phyloP scores from a whole-genome alignment of 345 rosid species.

The Syzygium aromaticum region DNA sequence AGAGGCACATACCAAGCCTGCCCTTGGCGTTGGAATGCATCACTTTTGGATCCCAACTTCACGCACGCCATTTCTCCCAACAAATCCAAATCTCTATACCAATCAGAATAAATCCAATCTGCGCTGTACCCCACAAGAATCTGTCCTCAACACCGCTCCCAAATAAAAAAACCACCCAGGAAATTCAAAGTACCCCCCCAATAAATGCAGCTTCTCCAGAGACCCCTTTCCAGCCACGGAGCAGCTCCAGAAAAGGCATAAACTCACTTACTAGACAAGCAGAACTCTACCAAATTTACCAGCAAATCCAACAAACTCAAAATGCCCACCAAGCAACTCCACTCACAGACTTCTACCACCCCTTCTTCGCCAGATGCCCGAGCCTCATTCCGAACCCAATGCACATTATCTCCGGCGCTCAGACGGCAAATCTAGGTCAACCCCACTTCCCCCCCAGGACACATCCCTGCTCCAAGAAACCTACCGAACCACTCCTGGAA shows the following conservation, averaged over 20 bases:
- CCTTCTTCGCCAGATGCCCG: not conserved
- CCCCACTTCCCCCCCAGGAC: not conserved
- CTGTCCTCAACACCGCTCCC: not conserved
- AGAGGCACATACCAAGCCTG: slow-evolving; percentile 76
- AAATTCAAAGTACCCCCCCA: not conserved
- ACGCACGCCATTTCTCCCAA: slow-evolving; percentile 60
- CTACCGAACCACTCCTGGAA: not conserved
- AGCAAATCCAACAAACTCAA: not conserved
- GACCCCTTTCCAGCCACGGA: not conserved
- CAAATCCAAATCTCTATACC: not conserved
- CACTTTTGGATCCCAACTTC: slow-evolving; percentile 90
- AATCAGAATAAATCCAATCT: not conserved
- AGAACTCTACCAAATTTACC: not conserved
- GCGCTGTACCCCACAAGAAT: not conserved
- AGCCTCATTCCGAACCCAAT: not conserved
- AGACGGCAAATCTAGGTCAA: not conserved
- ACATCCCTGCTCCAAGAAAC: not conserved
- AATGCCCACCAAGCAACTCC: not conserved
- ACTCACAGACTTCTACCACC: not conserved
- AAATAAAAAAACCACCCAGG: not conserved
- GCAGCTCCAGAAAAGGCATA: not conserved
- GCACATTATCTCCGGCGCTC: not conserved
- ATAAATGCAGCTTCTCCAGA: not conserved
- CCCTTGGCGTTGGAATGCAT: slow-evolving; percentile 91
- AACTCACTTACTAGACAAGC: not conserved